Evolutionary conservation across 2,329 filamentous ascomycete genomes (phyloP).

Genomic region (Exutisphaerella laricina): DNA sequence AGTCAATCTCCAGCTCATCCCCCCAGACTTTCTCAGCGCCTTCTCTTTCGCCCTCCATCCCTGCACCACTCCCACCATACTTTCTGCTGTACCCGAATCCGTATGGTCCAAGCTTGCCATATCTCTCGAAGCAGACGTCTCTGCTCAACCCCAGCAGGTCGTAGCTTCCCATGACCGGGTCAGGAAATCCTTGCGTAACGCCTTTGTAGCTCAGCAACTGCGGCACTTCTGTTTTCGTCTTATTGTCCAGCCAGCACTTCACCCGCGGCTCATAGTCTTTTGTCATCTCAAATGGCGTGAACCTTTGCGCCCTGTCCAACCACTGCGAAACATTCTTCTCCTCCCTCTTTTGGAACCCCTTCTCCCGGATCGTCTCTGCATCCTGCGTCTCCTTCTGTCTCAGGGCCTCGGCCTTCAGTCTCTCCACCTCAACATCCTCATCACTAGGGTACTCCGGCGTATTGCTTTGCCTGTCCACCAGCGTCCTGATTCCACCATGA

Average conservation of each 20-base stretch:
- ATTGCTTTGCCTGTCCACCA: constrained; percentile 63
- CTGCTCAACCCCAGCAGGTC: constrained; percentile 70
- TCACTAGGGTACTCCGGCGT: constrained; percentile 72
- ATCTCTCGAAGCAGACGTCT: constrained; percentile 89
- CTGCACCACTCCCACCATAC: constrained; percentile 76
- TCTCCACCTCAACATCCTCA: constrained; percentile 52
- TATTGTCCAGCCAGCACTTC: constrained; percentile 72
- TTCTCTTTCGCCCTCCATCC: constrained; percentile 75
- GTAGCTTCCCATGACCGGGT: constrained; percentile 81
- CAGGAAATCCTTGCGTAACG: constrained; percentile 75
- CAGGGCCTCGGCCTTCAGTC: constrained; percentile 32
- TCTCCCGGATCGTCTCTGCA: constrained; percentile 32
- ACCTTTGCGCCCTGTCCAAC: constrained; percentile 37
- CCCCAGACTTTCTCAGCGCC: constrained; percentile 77
- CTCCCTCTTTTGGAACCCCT: constrained; percentile 30
- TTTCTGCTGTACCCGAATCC: constrained; percentile 78
- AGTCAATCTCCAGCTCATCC: constrained; percentile 67
- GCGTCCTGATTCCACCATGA: constrained; percentile 74
- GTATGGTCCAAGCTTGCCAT: constrained; percentile 81
- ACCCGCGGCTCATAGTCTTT: constrained; percentile 54
- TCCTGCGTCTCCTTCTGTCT: constrained; percentile 35
- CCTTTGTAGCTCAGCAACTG: constrained; percentile 68
- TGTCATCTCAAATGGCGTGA: constrained; percentile 51
- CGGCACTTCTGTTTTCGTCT: constrained; percentile 62
- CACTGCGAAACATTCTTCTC: constrained; percentile 14